Evolutionary conservation across 225 moss, liverwort and hornwort genomes (phyloP), one percentile per base, ranked within the genome.

Genomic region (Lunularia cruciata): DNA sequence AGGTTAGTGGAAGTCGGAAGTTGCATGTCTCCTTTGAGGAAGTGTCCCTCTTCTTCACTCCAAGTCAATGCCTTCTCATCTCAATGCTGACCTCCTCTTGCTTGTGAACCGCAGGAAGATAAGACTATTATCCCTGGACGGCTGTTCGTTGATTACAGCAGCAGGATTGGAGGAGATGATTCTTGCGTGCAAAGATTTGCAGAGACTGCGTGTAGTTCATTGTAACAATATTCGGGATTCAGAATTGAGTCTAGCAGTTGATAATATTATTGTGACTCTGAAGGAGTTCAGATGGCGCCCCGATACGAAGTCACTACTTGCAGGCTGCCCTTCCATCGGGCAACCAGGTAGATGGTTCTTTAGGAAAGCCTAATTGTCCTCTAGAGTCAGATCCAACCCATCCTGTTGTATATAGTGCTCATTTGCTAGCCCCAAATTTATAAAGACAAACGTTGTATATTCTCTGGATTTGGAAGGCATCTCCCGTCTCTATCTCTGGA

Each of bases 251-350:
- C 78, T 82, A 57, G 82, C 78, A 47, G 87, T 95, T 28, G 86
- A 83, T 53, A 79, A 87, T 58, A 84, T 88, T 3, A 85, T 94
- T 22, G 65, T 87, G 71, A 89, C 83, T 42, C 75, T 94, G 45
- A 94, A 94, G 63, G 94, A 94, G 62, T 94, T 94, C 49, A 88
- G 85, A 42, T 94, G 94, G 94, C 85, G 90, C 16, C 94, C 94
- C 1, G 94, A 94, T 73, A 90, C 94, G 23, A 94, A 94, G 78
- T 87, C 89, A 51, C 79, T 87, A 69, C 90, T 94, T 34, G 78
- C 83, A 43, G 81, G 85, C 33, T 82, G 72, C 28, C 87, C 84
- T 33, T 82, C 83, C 28, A 85, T 94, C 37, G 88, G 85, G 30
- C 94, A 94, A 74, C 74, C 88, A 57, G 94, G 94, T 76, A 84